Conservation (phyloP, 352 stramenopile species). For the Saprolegnia parasitica region DNA sequence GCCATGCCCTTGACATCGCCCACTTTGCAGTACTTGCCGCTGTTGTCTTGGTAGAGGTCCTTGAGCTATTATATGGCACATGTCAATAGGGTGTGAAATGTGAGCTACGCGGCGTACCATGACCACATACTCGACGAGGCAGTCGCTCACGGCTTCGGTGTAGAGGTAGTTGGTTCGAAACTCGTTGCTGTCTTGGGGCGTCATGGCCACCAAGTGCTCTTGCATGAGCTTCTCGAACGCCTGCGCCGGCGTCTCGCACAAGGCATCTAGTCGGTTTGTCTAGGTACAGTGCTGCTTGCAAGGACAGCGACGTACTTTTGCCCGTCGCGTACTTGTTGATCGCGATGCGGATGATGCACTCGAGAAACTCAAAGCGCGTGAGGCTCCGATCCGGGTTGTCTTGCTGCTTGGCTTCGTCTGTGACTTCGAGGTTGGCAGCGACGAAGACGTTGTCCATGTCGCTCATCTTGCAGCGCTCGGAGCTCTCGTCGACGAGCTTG, state of each 20-base stretch:
- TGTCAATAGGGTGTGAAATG: too few relatives aligned
- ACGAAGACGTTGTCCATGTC: conserved; percentile 82
- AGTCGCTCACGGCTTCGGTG: conserved; percentile 68
- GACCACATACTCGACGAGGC: conserved; percentile 65
- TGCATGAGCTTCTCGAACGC: conserved; percentile 62
- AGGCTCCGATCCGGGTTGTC: conserved; percentile 74
- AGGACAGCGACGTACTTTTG: background rate
- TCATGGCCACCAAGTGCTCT: conserved; percentile 49
- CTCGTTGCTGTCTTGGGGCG: conserved; percentile 59
- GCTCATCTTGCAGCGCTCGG: conserved; percentile 56
- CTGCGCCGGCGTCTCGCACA: conserved; percentile 61
- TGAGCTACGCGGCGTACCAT: conserved; percentile 53
- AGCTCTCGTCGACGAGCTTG: conserved; percentile 58
- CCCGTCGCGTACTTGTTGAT: conserved; percentile 62
- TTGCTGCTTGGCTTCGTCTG: conserved; percentile 68
- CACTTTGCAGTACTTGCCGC: conserved; percentile 65
- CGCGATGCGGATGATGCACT: conserved; percentile 68
- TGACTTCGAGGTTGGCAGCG: conserved; percentile 70
- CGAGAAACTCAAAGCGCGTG: conserved; percentile 74
- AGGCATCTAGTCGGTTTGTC: conserved; percentile 51
- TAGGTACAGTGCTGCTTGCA: too few relatives aligned
- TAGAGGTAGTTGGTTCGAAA: conserved; percentile 67
- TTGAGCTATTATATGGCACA: conserved; percentile 41
- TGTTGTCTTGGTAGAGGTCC: conserved; percentile 68
- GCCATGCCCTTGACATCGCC: conserved; percentile 78